Evolutionary conservation across 208 protist species (phyloP).

Genomic region (Leishmania amazonensis): DNA sequence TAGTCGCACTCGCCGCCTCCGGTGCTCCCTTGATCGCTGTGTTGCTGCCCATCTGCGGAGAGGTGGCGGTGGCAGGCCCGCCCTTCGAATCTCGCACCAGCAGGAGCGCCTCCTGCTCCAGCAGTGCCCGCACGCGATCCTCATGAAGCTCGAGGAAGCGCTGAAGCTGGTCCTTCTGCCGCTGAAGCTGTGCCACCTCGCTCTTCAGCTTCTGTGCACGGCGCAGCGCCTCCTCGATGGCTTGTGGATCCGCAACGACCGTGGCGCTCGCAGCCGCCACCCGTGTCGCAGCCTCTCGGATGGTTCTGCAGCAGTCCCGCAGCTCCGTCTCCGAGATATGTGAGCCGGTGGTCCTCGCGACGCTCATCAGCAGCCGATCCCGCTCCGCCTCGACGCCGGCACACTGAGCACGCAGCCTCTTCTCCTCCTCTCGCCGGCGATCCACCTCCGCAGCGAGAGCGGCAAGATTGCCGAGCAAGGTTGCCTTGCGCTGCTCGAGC

Average conservation of each 20-base stretch:
- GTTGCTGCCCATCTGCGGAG: conserved; percentile 7
- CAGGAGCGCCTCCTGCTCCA: conserved; percentile 50
- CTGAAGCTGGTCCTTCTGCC: conserved; percentile 79
- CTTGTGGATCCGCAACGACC: conserved; percentile 64
- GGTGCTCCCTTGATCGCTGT: background rate
- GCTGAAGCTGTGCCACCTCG: conserved; percentile 67
- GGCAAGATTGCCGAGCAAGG: conserved; percentile 47
- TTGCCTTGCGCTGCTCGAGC: conserved; percentile 49
- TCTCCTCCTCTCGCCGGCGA: conserved; percentile 58
- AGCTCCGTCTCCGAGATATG: conserved; percentile 44
- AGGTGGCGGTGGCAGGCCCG: background rate
- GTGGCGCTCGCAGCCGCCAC: conserved; percentile 63
- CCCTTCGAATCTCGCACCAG: conserved; percentile 4
- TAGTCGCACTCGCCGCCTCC: background rate
- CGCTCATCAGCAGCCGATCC: conserved; percentile 47
- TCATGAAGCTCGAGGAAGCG: conserved; percentile 64
- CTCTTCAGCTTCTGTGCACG: conserved; percentile 73
- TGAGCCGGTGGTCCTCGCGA: conserved; percentile 19
- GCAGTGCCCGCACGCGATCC: conserved; percentile 55
- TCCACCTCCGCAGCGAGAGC: conserved; percentile 56
- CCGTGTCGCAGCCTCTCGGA: conserved; percentile 62
- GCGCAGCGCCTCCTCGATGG: conserved; percentile 53
- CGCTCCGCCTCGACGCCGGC: conserved; percentile 71
- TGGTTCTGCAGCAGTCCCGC: conserved; percentile 37
- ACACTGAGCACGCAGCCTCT: conserved; percentile 49